Evolutionary conservation across 78 protist genomes (phyloP).

Genomic region (Bigelowiella natans): DNA sequence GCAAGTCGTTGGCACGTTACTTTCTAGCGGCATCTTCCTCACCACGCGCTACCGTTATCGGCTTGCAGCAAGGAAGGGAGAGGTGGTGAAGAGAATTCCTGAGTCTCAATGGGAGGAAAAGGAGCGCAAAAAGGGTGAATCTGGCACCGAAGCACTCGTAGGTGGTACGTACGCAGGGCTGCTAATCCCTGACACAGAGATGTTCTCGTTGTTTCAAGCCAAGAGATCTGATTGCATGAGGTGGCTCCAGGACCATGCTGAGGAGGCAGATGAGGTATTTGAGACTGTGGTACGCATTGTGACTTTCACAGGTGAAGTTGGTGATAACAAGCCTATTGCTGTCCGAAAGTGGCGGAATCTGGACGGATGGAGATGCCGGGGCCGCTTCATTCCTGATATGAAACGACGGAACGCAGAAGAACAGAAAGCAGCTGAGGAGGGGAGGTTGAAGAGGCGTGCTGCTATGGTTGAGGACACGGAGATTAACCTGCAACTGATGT

Average conservation of each 20-base stretch:
- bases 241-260: background rate
- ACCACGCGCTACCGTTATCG: background rate
- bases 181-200: background rate
- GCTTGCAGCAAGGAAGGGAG: background rate
- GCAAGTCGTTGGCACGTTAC: background rate
- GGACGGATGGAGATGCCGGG: background rate
- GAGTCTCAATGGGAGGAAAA: background rate
- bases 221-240: background rate
- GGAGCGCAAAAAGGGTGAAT: background rate
- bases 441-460: background rate
- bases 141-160: background rate
- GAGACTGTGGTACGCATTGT: background rate
- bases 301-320: background rate
- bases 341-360: constrained; percentile 6
- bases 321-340: background rate
- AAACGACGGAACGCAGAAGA: background rate
- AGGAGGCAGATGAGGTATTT: background rate
- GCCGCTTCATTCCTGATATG: constrained; percentile 9
- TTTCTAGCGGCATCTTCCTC: background rate
- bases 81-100: background rate
- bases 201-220: background rate
- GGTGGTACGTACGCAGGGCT: background rate
- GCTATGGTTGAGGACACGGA: background rate
- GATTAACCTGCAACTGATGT: constrained; percentile 24
- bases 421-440: background rate